Conservation (phyloP, 495 filamentous ascomycete genomes). For the Saxophila tyrrhenica region DNA sequence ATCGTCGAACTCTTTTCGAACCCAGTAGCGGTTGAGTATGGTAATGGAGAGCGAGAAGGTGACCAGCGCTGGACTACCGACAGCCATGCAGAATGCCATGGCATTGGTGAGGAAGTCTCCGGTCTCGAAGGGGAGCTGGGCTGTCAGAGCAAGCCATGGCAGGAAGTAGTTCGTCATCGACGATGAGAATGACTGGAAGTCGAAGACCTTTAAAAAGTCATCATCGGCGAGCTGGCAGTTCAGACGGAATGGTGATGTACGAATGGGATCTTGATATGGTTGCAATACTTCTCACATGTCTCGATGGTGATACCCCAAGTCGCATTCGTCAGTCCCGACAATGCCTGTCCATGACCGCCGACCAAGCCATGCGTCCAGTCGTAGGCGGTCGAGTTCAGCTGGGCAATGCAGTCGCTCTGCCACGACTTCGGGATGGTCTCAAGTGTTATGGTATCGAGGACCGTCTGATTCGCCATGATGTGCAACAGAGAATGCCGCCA, state of each 20-base stretch:
- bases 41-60: slow-evolving; percentile 20
- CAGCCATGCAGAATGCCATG: slow-evolving; percentile 12
- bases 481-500: too few species aligned
- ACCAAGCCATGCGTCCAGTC: slow-evolving; percentile 8
- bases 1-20: slow-evolving; percentile 8
- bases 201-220: slow-evolving; percentile 5
- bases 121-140: slow-evolving; percentile 19
- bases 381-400: background rate
- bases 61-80: slow-evolving; percentile 19
- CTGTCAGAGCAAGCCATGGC: slow-evolving; percentile 20
- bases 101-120: slow-evolving; percentile 12
- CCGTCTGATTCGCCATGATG: slow-evolving; percentile 1
- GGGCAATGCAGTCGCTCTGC: background rate
- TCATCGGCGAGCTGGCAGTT: background rate
- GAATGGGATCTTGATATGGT: slow-evolving; percentile 9
- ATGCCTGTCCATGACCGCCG: slow-evolving; percentile 4
- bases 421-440: slow-evolving; percentile 1
- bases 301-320: slow-evolving; percentile 19
- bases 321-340: slow-evolving; percentile 8
- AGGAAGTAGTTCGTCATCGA: slow-evolving; percentile 19
- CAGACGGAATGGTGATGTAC: background rate
- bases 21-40: slow-evolving; percentile 19
- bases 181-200: slow-evolving; percentile 15
- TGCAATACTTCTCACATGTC: slow-evolving; percentile 19
- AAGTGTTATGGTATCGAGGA: background rate